These are phyloP conservation scores for Sugiyamaella chiloensis DNA, from an alignment of 805 yeast genomes.

Conservation along the genomic window DNA sequence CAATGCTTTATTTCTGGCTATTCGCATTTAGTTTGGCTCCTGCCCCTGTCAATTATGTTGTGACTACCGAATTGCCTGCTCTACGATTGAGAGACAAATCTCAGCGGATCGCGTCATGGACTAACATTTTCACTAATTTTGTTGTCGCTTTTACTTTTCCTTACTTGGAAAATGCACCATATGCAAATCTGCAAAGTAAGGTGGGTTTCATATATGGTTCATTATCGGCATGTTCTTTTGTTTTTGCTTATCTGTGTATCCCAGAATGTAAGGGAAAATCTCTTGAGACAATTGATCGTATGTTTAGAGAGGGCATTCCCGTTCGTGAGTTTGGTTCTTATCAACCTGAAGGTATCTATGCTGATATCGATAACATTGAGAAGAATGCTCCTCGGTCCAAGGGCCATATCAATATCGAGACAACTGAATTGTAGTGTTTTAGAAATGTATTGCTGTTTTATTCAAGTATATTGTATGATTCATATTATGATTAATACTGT, in stretches of 20 bases:
- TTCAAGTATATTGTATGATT: neutral
- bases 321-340: slow-evolving; percentile 2
- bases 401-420: neutral
- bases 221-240: slow-evolving; percentile 50
- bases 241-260: slow-evolving; percentile 70
- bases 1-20: slow-evolving; percentile 52
- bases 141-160: slow-evolving; percentile 70
- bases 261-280: slow-evolving; percentile 79
- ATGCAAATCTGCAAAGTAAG: neutral
- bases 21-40: slow-evolving; percentile 52
- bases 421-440: neutral
- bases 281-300: slow-evolving; percentile 76
- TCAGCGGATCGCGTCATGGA: slow-evolving; percentile 54
- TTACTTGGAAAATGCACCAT: slow-evolving; percentile 46
- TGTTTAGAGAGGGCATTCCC: slow-evolving; percentile 44
- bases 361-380: slow-evolving; percentile 3
- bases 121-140: slow-evolving; percentile 45
- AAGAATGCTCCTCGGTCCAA: neutral
- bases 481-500: neutral
- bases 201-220: slow-evolving; percentile 69
- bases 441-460: neutral
- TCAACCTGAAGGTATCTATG: neutral
- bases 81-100: slow-evolving; percentile 59
- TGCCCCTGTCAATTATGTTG: slow-evolving; percentile 67
- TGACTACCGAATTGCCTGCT: slow-evolving; percentile 63